Conservation (phyloP, 164 flowering plant genomes). For the Magnolia sinica region DNA sequence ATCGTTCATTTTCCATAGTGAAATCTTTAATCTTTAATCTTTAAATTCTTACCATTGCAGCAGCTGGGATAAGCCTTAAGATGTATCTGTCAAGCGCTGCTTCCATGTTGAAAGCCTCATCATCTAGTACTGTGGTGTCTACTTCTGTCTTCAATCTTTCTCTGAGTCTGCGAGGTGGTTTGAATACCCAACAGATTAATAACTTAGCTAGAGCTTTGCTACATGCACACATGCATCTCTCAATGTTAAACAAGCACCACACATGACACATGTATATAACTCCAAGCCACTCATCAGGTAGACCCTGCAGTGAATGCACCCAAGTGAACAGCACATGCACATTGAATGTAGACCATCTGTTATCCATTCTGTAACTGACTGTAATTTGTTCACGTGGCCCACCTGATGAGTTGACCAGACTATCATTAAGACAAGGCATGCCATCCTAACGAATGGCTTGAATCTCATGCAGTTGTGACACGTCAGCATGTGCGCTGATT, state of each 20-base stretch:
- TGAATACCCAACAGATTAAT: background rate
- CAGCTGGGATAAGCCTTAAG: constrained; percentile 86
- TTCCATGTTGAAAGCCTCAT: constrained; percentile 74
- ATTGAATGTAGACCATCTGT: background rate
- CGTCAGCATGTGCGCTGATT: background rate
- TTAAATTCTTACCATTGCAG: constrained; percentile 65
- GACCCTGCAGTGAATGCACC: too few species aligned
- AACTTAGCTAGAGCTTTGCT: background rate
- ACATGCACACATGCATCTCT: background rate
- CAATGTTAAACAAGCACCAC: too few species aligned
- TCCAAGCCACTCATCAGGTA: too few species aligned
- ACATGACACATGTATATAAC: too few species aligned
- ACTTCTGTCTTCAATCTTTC: constrained; percentile 52
- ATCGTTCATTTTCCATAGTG: background rate
- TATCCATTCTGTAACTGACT: background rate
- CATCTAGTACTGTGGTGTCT: constrained; percentile 58
- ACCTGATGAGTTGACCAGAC: too few species aligned
- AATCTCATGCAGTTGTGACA: background rate
- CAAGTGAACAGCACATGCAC: too few species aligned
- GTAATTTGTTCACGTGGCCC: background rate
- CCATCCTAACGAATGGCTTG: background rate
- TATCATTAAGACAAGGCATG: too few species aligned
- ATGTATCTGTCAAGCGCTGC: constrained; percentile 84
- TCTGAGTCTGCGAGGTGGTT: constrained; percentile 49
- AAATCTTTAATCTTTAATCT: background rate